Percentiles rank a stretch among this genome's conserved stretches.
Evolutionary conservation across 768 basidiomycete species (phyloP).

Genomic region (Dictyophora rubrovolvata): DNA sequence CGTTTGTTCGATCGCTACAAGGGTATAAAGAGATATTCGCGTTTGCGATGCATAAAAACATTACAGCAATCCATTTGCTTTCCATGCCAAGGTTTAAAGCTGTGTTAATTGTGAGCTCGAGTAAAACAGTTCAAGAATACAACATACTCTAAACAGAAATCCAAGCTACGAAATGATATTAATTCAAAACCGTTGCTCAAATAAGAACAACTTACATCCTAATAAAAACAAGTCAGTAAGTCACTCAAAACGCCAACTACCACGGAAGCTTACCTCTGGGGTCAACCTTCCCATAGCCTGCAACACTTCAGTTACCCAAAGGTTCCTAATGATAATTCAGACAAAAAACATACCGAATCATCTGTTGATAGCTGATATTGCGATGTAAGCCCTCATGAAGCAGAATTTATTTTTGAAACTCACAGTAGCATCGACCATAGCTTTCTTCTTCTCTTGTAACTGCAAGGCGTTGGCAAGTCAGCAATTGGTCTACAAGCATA

Average conservation of each 20-base stretch:
- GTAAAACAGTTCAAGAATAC: neutral
- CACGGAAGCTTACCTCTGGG: conserved; percentile 36
- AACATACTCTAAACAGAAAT: conserved; percentile 48
- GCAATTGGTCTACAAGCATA: neutral
- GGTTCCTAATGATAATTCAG: neutral
- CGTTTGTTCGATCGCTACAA: too few relatives aligned
- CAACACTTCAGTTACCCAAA: conserved; percentile 12
- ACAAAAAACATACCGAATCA: conserved; percentile 46
- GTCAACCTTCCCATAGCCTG: conserved; percentile 92
- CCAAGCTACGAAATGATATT: conserved; percentile 29
- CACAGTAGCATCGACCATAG: conserved; percentile 81
- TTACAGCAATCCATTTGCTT: too few relatives aligned
- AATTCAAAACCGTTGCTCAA: neutral
- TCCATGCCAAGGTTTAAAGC: neutral
- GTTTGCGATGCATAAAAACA: too few relatives aligned
- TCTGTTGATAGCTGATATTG: conserved; percentile 49
- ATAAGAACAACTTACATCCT: conserved; percentile 17
- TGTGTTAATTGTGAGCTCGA: neutral
- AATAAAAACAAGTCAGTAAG: neutral
- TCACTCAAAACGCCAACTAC: conserved; percentile 36
- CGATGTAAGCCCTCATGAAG: conserved; percentile 7
- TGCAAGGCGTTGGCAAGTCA: conserved; percentile 16
- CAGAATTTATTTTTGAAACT: conserved; percentile 11
- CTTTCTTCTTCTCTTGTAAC: conserved; percentile 96
- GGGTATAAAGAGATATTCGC: too few relatives aligned